A percentile compares a stretch with the other conserved stretches of the same genome.
Conservation (phyloP, 805 yeast genomes). For the Blastobotrys terrestris region DNA sequence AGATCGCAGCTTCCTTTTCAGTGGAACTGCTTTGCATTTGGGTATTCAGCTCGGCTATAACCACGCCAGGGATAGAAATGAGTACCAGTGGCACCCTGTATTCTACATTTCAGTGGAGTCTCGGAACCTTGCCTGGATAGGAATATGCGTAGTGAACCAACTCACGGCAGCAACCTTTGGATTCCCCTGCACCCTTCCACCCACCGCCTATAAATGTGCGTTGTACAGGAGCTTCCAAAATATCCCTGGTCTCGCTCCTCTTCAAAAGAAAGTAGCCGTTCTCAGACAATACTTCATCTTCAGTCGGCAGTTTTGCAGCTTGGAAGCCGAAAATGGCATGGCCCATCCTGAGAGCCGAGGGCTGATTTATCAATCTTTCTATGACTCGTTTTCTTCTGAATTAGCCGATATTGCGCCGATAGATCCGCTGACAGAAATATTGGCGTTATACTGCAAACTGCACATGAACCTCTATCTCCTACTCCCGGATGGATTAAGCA, state of each 20-base stretch:
- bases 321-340: constrained; percentile 4
- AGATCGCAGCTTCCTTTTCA: constrained; percentile 5
- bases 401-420: constrained; percentile 3
- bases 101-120: neutral
- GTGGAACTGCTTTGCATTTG: constrained; percentile 5
- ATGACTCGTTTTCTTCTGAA: constrained; percentile 1
- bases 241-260: neutral
- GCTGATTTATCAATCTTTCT: constrained; percentile 2
- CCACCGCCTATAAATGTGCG: neutral
- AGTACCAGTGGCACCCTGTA: neutral
- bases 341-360: constrained; percentile 9
- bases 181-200: constrained; percentile 5
- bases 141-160: constrained; percentile 3
- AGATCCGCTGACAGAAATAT: constrained; percentile 4
- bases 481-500: constrained; percentile 7
- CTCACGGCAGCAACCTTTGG: constrained; percentile 6
- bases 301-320: neutral
- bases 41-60: constrained; percentile 6
- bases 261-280: neutral
- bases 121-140: constrained; percentile 5
- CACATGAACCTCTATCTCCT: constrained; percentile 3
- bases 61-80: neutral
- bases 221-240: neutral
- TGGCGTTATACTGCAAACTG: constrained; percentile 5
- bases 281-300: neutral